phyloP scores from a whole-genome alignment of 495 filamentous ascomycete species.

The Penicillium chermesinum region DNA sequence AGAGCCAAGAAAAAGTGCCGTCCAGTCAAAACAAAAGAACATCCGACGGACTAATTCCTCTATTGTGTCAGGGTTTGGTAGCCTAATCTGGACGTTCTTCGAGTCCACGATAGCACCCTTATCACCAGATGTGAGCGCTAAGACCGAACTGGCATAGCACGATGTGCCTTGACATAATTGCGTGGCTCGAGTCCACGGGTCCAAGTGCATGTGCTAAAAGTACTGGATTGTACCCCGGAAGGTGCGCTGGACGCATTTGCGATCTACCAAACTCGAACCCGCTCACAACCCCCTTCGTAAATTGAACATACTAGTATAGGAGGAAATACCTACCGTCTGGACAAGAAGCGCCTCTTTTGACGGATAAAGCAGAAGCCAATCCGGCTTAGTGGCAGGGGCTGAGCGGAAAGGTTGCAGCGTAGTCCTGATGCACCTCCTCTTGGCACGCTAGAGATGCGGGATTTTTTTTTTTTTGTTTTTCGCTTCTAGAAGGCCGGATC shows the following conservation, averaged over 20 bases:
- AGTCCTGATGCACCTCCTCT: background rate
- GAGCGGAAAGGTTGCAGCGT: conserved; percentile 4
- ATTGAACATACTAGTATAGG: too few relatives aligned
- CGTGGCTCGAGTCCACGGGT: background rate
- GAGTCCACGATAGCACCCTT: background rate
- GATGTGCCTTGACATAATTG: background rate
- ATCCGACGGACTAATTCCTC: too few relatives aligned
- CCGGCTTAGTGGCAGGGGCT: background rate
- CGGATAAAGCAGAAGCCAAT: background rate
- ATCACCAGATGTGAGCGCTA: background rate
- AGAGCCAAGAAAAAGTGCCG: too few relatives aligned
- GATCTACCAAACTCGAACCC: background rate
- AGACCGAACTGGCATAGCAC: background rate
- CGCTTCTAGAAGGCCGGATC: conserved; percentile 13
- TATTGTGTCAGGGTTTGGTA: too few relatives aligned
- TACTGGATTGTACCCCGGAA: background rate
- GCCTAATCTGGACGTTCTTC: background rate
- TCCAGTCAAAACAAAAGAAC: too few relatives aligned
- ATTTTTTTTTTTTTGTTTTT: conserved; percentile 12
- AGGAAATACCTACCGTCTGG: too few relatives aligned
- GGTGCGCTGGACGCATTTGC: background rate
- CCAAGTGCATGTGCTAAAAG: background rate
- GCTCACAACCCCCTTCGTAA: too few relatives aligned
- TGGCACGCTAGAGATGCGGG: conserved; percentile 14
- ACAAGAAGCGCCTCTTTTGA: too few relatives aligned